phyloP scores from a whole-genome alignment of 1,284 basidiomycete genomes.

The Ganoderma lingzhi region DNA sequence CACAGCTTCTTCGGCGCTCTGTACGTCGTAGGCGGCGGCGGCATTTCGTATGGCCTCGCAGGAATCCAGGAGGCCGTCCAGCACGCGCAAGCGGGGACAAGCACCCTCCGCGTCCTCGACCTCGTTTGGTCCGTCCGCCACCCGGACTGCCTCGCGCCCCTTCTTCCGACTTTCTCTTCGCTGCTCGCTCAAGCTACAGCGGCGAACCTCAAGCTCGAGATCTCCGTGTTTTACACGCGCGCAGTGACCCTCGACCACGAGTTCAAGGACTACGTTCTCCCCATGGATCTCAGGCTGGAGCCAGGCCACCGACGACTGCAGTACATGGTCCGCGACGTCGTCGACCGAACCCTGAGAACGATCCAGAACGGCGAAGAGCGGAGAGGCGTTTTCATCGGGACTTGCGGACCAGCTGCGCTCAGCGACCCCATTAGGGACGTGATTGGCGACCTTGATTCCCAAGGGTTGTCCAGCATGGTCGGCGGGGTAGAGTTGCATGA shows the following conservation, averaged over 20 bases:
- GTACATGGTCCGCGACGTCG: conserved; percentile 54
- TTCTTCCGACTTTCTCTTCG: conserved; percentile 61
- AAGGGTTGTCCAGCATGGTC: conserved; percentile 58
- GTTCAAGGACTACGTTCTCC: conserved; percentile 43
- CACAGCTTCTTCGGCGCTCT: conserved; percentile 72
- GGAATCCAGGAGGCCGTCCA: conserved; percentile 70
- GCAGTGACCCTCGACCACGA: conserved; percentile 45
- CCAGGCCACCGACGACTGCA: conserved; percentile 58
- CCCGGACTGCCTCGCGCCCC: conserved; percentile 57
- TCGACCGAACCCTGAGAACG: conserved; percentile 49
- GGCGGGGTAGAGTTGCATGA: conserved; percentile 78
- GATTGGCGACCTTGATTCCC: conserved; percentile 54
- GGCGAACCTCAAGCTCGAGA: conserved; percentile 47
- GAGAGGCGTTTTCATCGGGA: conserved; percentile 67
- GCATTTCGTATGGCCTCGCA: conserved; percentile 74
- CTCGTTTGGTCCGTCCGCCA: conserved; percentile 75
- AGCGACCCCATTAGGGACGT: conserved; percentile 60
- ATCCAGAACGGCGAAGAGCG: conserved; percentile 43
- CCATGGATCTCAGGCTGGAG: conserved; percentile 52
- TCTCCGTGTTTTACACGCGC: conserved; percentile 74
- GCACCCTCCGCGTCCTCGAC: conserved; percentile 65
- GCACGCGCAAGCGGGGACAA: conserved; percentile 49
- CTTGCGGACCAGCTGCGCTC: conserved; percentile 70
- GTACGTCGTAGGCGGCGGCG: conserved; percentile 76
- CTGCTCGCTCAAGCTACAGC: conserved; percentile 54